Evolutionary conservation across 768 basidiomycete species (phyloP), one percentile per base, ranked within the genome.

Genomic region (Tulasnella sp.): DNA sequence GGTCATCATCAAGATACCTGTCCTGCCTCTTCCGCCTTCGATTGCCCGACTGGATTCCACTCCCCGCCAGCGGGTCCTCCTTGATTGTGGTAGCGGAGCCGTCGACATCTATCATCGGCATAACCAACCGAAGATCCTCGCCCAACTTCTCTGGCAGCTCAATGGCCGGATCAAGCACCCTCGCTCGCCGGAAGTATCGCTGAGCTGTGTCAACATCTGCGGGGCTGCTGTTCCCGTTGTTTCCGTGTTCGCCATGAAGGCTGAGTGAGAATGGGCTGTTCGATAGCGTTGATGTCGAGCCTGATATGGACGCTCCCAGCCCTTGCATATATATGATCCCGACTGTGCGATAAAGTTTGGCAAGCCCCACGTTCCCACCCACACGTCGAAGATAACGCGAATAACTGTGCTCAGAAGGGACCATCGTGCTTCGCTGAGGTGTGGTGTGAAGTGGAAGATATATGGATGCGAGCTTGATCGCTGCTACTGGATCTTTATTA

Each of bases 161-260:
- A 24, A 51, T 38, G 2, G 48, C 49, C 13, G 58, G 58, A 51
- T 59, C 58, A 17, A 59, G 48, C 32, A 38, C 58, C 24, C 47
- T 26, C 19, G 58, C 58, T 9, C 58, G 58, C 2, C 58, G 45
- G 48, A 59, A 59, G 58, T 59, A 59, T 15, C 48, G 29, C 43
- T 59, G 58, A 32, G 48, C 58, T 2, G 23, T 17, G 10, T 59
- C 58, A 9, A 32, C 45, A 38, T 59, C 49, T 1, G 58, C 19
- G 15, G 34, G 5, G 34, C 5, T 5, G 34, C 5, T 15, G 34
- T n/a, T n/a, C n/a, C 34, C 15, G 34, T 38, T 38, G n/a, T 29
- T 29, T 23, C 58, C 58, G 10, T 29, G 45, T 4, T 23, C 42
- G 8, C 58, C 58, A 47, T 29, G 27, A 1, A 29, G 17, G 15